These are phyloP conservation scores for Penicillium concentricum DNA, from an alignment of 2,329 filamentous ascomycete species.

Conservation along the genomic window DNA sequence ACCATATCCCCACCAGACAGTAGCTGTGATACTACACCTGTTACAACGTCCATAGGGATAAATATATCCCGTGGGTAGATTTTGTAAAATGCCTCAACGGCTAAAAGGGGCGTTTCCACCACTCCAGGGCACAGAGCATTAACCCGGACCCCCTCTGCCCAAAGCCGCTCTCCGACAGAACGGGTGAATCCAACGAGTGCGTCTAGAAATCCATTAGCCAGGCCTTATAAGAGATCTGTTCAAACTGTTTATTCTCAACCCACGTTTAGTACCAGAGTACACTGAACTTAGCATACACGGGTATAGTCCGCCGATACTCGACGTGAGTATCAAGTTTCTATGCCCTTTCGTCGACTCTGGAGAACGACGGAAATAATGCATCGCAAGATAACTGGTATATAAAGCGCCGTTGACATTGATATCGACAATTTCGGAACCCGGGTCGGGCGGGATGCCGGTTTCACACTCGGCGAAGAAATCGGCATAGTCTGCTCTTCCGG, in stretches of 20 bases:
- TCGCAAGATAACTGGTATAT: conserved; percentile 41
- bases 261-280: conserved; percentile 40
- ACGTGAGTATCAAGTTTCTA: conserved; percentile 34
- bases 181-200: conserved; percentile 42
- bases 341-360: conserved; percentile 21
- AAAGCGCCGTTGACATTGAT: conserved; percentile 44
- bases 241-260: background rate
- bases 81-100: conserved; percentile 32
- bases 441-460: conserved; percentile 22
- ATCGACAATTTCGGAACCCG: conserved; percentile 38
- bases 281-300: conserved; percentile 32
- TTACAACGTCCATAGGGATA: conserved; percentile 10
- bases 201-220: conserved; percentile 3
- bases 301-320: conserved; percentile 41
- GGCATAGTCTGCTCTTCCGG: conserved; percentile 45
- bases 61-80: conserved; percentile 32
- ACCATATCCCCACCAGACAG: conserved; percentile 9
- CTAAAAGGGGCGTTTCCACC: conserved; percentile 39
- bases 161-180: conserved; percentile 35
- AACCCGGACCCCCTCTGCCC: conserved; percentile 38
- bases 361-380: conserved; percentile 42
- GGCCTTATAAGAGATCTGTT: fast-evolving
- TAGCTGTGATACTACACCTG: conserved; percentile 1
- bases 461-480: conserved; percentile 39
- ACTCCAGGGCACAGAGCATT: conserved; percentile 33